A percentile compares a stretch with the other conserved stretches of the same genome.
phyloP scores from a whole-genome alignment of 495 filamentous ascomycete species.

The Aspergillus mulundensis region DNA sequence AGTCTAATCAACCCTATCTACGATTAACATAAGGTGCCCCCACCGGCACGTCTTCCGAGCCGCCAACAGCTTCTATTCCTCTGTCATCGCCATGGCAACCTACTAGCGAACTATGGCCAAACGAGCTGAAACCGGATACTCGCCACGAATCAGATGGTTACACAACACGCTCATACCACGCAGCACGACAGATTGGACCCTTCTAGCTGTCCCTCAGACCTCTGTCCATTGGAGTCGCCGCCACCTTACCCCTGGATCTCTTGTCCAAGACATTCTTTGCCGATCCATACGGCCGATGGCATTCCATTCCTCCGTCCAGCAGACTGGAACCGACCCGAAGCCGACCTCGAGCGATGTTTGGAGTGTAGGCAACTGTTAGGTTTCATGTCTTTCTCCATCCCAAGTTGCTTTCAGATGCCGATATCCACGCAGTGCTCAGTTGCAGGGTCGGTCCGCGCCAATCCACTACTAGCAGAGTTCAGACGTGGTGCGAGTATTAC shows the following conservation, averaged over 20 bases:
- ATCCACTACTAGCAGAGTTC: too few species aligned
- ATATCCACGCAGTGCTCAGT: not conserved
- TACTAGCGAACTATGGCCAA: not conserved
- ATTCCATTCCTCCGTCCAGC: not conserved
- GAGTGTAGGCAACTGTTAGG: not conserved
- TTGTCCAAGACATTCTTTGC: slow-evolving; percentile 6
- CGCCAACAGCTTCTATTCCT: not conserved
- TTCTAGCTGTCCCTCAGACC: slow-evolving; percentile 1
- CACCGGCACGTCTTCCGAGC: not conserved
- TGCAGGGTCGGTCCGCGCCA: not conserved
- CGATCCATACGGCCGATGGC: not conserved
- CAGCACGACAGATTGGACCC: slow-evolving; percentile 15
- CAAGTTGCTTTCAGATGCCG: not conserved
- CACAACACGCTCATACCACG: slow-evolving; percentile 11
- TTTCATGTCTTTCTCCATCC: not conserved
- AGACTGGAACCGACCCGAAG: not conserved
- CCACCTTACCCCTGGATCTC: slow-evolving; percentile 8
- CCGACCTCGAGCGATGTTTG: not conserved
- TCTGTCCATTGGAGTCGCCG: slow-evolving; percentile 3
- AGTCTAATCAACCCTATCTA: not conserved
- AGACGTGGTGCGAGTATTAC: too few species aligned
- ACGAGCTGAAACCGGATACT: not conserved
- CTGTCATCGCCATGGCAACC: not conserved
- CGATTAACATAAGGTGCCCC: slow-evolving; percentile 3
- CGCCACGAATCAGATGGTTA: slow-evolving; percentile 6